phyloP scores from a whole-genome alignment of 345 rosid genomes.

The Brassica cretica region DNA sequence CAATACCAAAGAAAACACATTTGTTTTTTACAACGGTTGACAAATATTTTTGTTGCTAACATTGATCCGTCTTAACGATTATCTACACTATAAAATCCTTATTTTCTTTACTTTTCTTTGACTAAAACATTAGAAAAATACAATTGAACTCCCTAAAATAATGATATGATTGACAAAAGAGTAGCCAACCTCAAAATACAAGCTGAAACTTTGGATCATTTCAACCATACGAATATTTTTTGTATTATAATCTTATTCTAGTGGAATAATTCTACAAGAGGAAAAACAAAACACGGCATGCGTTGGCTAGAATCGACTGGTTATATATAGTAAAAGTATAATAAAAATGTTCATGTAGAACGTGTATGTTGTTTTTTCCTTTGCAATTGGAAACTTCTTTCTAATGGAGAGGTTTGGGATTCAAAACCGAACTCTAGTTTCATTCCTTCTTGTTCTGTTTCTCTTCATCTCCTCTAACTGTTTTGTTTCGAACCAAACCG shows the following conservation, averaged over 20 bases:
- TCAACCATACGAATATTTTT: background rate
- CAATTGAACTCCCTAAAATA: background rate
- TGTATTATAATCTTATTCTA: background rate
- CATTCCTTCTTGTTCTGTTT: constrained; percentile 12
- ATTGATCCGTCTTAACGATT: background rate
- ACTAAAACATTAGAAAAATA: background rate
- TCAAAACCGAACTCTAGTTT: background rate
- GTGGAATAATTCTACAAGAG: background rate
- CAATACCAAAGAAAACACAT: background rate
- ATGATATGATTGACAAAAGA: background rate
- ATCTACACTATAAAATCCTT: background rate
- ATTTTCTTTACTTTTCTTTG: background rate
- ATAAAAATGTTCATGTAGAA: background rate
- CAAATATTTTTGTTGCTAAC: background rate
- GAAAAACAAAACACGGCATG: constrained; percentile 12
- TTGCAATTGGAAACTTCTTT: background rate
- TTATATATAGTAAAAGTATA: background rate
- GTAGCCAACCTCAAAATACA: background rate
- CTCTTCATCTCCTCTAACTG: constrained; percentile 3
- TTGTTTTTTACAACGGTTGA: background rate
- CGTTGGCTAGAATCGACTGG: background rate
- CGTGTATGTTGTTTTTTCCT: background rate
- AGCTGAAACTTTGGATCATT: background rate
- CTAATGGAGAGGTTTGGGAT: constrained; percentile 24
- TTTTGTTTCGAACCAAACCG: constrained; percentile 16